Base-by-base conservation (phyloP, 2,329 filamentous ascomycete species). In the Rugonectria rugulosa region DNA sequence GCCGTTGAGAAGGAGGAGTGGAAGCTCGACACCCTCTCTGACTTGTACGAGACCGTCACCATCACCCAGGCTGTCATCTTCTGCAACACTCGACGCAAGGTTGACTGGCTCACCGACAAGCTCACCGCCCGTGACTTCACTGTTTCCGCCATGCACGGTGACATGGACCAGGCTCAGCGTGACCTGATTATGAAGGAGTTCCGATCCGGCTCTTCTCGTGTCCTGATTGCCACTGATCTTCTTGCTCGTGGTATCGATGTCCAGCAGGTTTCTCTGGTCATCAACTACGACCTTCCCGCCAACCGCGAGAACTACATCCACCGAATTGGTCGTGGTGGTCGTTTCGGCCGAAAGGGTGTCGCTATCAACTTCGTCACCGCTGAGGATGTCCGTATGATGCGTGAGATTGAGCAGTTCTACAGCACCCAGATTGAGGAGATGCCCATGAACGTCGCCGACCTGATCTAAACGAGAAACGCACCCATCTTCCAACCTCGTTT, bases 261-360 rank as follows among this genome's bases (percentile, higher is more conserved):
- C 73, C 95, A 99, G 85, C 95, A 99, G 83, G 95, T 99, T 61
- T 97, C 94, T 57, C 85, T 99, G 76, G 95, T 99, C 82, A 99
- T 99, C 87, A 99, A 99, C 89, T 99, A 99, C 82, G 95, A 99
- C 77, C 85, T 99, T 53, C 95, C 95, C 68, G 91, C 92, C 80
- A 98, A 98, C 87, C 92, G 94, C 73, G 95, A 99, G 85, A 99
- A 98, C 88, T 99, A 99, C 88, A 99, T 99, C 75, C 95, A 99
- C 83, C 91, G 95, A 77, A 99, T 99, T 74, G 95, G 95, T 87
- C 94, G 95, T 88, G 93, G 93, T 83, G 95, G 95, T 82, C 93
- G 95, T 85, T 99, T 99, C 84, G 95, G 95, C 80, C 92, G 95
- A 80, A 99, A 99, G 89, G 95, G 95, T 89, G 95, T 99, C 78